phyloP scores from a whole-genome alignment of 1,284 basidiomycete genomes.

The Cryptococcus sp. region DNA sequence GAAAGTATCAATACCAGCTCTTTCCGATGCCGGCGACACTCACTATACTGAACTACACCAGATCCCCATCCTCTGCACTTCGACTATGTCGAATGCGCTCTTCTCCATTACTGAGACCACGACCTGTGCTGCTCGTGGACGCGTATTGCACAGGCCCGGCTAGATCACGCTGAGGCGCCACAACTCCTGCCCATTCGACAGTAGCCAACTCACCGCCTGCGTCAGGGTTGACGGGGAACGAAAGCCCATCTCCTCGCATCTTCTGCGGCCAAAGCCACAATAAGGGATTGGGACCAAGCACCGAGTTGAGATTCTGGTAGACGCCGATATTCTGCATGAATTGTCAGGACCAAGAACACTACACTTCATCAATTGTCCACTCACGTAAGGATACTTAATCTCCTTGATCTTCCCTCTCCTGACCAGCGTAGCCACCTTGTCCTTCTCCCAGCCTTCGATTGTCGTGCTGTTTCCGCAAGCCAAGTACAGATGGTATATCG shows the following conservation, averaged over 20 bases:
- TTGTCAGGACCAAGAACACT: neutral
- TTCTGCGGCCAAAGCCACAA: slow-evolving; percentile 74
- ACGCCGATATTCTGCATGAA: slow-evolving; percentile 69
- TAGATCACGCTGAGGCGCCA: slow-evolving; percentile 27
- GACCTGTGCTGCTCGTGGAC: slow-evolving; percentile 11
- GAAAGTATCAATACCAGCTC: slow-evolving; percentile 6
- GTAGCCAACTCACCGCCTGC: slow-evolving; percentile 72
- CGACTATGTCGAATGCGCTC: neutral
- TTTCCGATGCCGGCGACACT: slow-evolving; percentile 1
- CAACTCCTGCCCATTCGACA: slow-evolving; percentile 40
- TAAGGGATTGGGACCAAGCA: slow-evolving; percentile 72
- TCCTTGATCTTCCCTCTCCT: slow-evolving; percentile 82
- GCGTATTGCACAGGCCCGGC: slow-evolving; percentile 8
- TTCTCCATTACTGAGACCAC: neutral
- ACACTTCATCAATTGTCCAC: slow-evolving; percentile 38
- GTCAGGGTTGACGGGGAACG: slow-evolving; percentile 67
- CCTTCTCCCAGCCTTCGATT: slow-evolving; percentile 97
- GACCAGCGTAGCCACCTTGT: slow-evolving; percentile 83
- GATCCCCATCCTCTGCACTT: slow-evolving; percentile 13
- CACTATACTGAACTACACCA: slow-evolving; percentile 21
- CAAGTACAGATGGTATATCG: slow-evolving; percentile 85
- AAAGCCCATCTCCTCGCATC: slow-evolving; percentile 70
- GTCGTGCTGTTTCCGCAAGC: slow-evolving; percentile 86
- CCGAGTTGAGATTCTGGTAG: slow-evolving; percentile 68
- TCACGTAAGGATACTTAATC: slow-evolving; percentile 89